phyloP scores from a whole-genome alignment of 2,329 filamentous ascomycete species.

The Raffaelea arxii region DNA sequence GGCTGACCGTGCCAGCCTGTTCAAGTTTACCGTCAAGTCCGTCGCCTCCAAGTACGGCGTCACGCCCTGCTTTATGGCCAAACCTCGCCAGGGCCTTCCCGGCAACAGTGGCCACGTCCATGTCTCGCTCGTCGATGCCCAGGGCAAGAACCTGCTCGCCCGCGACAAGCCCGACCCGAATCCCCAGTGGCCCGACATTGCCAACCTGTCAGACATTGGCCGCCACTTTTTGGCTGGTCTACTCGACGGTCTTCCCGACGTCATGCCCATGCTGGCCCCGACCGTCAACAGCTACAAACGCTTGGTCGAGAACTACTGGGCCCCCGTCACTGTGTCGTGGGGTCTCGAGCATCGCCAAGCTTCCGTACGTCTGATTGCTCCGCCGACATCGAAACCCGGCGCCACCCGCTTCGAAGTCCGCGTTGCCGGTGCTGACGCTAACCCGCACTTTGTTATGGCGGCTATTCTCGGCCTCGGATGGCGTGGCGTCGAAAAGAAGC shows the following conservation, averaged over 20 bases:
- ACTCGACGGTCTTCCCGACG: slow-evolving; percentile 77
- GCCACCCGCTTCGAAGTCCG: slow-evolving; percentile 89
- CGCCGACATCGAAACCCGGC: slow-evolving; percentile 73
- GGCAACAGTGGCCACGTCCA: slow-evolving; percentile 97
- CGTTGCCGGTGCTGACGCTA: slow-evolving; percentile 88
- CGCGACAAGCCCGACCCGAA: slow-evolving; percentile 62
- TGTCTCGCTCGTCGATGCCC: slow-evolving; percentile 74
- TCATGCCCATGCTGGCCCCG: slow-evolving; percentile 92
- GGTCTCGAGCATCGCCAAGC: slow-evolving; percentile 91
- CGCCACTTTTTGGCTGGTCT: slow-evolving; percentile 89
- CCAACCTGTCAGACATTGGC: slow-evolving; percentile 75
- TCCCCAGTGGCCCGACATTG: slow-evolving; percentile 65
- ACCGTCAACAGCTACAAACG: slow-evolving; percentile 98
- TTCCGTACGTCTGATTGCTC: slow-evolving; percentile 83
- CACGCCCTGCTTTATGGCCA: slow-evolving; percentile 98
- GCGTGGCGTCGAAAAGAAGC: slow-evolving; percentile 85
- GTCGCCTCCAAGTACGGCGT: slow-evolving; percentile 81
- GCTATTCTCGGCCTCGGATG: slow-evolving; percentile 83
- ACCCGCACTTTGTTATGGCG: slow-evolving; percentile 77
- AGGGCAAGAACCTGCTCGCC: slow-evolving; percentile 74
- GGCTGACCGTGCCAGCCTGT: slow-evolving; percentile 84
- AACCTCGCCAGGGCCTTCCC: slow-evolving; percentile 80
- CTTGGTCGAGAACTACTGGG: slow-evolving; percentile 98
- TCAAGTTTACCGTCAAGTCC: slow-evolving; percentile 92
- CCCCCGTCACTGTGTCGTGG: slow-evolving; percentile 95